Base-by-base conservation (phyloP, 768 basidiomycete species). In the Tricholoma matsutake region DNA sequence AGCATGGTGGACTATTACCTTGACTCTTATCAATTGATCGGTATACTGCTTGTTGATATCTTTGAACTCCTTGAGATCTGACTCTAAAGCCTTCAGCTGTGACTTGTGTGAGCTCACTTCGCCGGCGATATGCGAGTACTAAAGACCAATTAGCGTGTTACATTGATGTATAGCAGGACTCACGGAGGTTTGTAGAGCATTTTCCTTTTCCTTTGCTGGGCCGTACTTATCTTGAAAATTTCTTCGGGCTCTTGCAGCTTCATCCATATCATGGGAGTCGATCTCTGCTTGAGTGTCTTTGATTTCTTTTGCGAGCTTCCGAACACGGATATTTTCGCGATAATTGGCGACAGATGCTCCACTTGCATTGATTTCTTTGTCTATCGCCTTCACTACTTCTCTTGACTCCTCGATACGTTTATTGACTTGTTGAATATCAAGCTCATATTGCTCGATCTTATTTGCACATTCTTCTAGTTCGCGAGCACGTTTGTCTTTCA, bases 21-120 rank as follows among this genome's bases (percentile, higher is more conserved):
- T 98, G 69, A 97, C 95, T 78, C 88, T 92, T 68, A 98, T 86
- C 54, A 98, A 81, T 70, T 98, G 96, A 57, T 93, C 89, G 10
- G 88, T 91, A 70, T 96, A 97, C 63, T 83, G 83, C 73, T 88
- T 90, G 69, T 90, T 86, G 67, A 94, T 84, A 63, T 94, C 85
- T 72, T 92, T 92, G 80, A 88, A 98, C 62, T 96, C 94, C 65
- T 81, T 84, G 57, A 94, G 72, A 69, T 97, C 94, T 41, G 67
- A 76, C 69, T 93, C 84, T 65, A 85, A 76, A 28, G 80, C 81
- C 69, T 85, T 83, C 58, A 89, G 73, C 64, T 92, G 89, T 29
- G 83, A 82, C 65, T 83, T 81, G 66, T 87, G 77, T 6, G 91
- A 89, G 61, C 84, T 86, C 25, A 98, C 75, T 75, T 96, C 93